Base-by-base conservation (phyloP, 192 early-diverging fungal genomes). In the Mortierella antarctica region DNA sequence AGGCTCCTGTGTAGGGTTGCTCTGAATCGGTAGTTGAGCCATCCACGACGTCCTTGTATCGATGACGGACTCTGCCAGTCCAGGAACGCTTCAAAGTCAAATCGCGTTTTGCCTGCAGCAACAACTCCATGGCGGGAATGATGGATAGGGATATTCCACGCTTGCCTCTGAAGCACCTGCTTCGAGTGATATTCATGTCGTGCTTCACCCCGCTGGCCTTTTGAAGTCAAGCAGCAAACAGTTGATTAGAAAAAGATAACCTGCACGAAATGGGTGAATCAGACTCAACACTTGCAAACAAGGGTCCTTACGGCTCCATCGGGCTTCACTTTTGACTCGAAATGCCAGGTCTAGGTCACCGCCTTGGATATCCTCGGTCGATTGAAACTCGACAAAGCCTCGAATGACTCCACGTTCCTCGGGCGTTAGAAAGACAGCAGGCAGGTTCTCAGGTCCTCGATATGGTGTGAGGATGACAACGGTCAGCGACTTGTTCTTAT, bases 361-460 rank as follows among this genome's bases (percentile, higher is more conserved):
- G 6, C 57, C 76, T 54, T 71, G 71, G 56, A 66, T 56, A 8
- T 79, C 76, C 45, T 71, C 76, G 6, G 51, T n/a, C 9, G 63
- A 66, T 14, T 62, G 44, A 23, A 71, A 71, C 18, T 79, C 69
- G 9, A 79, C 76, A 56, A 67, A 79, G 40, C 76, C 76, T 4
- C 47, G 52, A 5, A 79, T 71, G 2, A 39, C 44, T 5, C 57
- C 64, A 17, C 49, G 62, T 10, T 45, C 40, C 20, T 79, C 69
- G 9, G 76, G 76, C 9, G 69, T 67, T 14, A 53, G 57, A 59
- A 62, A 79, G 57, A 79, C 51, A 7, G 76, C 68, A n/a, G 76
- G 76, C 2, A 79, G 69, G 21, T 71, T 71, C 31, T 63, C 68
- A 52, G 76, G 76, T 23, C 76, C 76, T 6, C 68, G 68, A 44